phyloP scores from a whole-genome alignment of 169 alveolate genomes.

The Eimeria zaria region DNA sequence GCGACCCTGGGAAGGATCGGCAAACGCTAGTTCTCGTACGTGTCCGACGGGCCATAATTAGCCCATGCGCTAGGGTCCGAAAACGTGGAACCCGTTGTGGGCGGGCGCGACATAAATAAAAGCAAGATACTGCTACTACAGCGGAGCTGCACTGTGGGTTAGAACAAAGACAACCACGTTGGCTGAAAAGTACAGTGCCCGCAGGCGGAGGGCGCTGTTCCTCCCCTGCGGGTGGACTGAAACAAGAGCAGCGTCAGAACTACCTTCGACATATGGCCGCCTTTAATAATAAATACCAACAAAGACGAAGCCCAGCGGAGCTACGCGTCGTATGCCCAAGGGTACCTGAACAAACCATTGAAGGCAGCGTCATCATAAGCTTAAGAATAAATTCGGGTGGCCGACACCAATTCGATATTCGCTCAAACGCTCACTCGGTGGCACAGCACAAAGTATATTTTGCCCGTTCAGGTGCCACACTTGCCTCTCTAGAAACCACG shows the following conservation, averaged over 20 bases:
- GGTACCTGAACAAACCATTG: background rate
- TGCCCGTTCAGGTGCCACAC: background rate
- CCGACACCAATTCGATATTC: background rate
- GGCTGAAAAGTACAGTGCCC: background rate
- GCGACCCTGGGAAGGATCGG: background rate
- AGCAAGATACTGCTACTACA: background rate
- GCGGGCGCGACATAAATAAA: background rate
- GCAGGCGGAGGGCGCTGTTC: background rate
- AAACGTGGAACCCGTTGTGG: background rate
- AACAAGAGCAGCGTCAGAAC: background rate
- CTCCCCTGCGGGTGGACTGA: background rate
- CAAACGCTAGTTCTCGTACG: background rate
- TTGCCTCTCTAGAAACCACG: constrained; percentile 88
- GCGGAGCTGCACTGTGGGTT: background rate
- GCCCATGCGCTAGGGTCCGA: background rate
- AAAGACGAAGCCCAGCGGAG: background rate
- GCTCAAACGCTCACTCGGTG: background rate
- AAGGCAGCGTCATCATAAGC: background rate
- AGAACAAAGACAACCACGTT: background rate
- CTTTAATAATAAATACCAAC: background rate
- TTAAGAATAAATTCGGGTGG: background rate
- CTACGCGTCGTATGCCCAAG: constrained; percentile 76
- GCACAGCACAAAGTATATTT: background rate
- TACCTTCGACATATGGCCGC: background rate
- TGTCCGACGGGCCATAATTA: background rate